Base-by-base conservation (phyloP, 495 filamentous ascomycete species). In the Penicillium dipodomyicola region DNA sequence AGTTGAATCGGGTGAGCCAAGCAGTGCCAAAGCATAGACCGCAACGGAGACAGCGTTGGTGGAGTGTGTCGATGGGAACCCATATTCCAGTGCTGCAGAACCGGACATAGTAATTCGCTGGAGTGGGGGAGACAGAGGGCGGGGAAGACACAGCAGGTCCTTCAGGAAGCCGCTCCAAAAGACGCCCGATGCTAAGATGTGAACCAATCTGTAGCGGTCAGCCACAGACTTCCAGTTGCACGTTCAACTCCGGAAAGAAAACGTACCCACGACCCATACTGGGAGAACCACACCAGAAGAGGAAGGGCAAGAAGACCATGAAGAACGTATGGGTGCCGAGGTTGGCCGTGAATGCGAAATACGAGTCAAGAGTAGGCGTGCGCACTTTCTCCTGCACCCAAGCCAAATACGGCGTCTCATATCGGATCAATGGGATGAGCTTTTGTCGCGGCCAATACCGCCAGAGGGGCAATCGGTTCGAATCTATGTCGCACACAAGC, bases 291-390 rank as follows among this genome's bases (percentile, higher is more conserved):
- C 90, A 93, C 94, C 94, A 98, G 75, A 97, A 97, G 53, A 97
- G 80, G 49, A 97, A 87, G 4, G 94, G 94, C 57, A 98, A 72
- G 47, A 88, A 84, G 49, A 95, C 80, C 92, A 96, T 98, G 77
- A 96, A 98, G 77, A 96, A 97, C 1, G 94, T 98, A 74, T 98
- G 94, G 5, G 94, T 98, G 30, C 94, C 94, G 40, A 97, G 86
- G 72, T 97, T 98, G 60, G 94, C 94, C 2, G 93, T 96, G 60
- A 94, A 87, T 14, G 93, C 92, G 67, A 98, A 98, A 73, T 96
- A 98, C 25, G 90, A 88, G 72, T 98, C 94, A 54, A 97, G 84
- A 4, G 87, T 76, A 2, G 91, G 90, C 12, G 89, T 87, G 64
- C 90, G 85, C 59, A 88, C 72, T 67, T 80, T 84, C 62, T 85